Conservation (phyloP, 768 basidiomycete species). For the Lentinula sp. region DNA sequence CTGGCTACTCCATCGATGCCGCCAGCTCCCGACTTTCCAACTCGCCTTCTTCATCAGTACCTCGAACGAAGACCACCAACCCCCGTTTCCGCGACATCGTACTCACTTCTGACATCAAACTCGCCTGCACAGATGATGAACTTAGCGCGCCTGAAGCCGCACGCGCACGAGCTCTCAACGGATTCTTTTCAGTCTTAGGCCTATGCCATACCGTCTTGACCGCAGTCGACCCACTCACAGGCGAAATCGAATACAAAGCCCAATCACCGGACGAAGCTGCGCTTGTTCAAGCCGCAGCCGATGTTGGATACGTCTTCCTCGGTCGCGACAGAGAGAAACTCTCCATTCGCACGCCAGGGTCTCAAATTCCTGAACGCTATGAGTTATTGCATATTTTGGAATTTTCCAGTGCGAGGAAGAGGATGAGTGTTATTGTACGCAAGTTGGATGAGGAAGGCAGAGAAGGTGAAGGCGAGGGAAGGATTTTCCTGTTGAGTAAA, state of each 20-base stretch:
- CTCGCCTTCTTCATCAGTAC: not conserved
- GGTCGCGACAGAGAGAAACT: constrained; percentile 70
- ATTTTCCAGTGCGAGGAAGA: constrained; percentile 88
- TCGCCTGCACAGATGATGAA: constrained; percentile 32
- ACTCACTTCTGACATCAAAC: constrained; percentile 58
- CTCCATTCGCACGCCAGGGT: constrained; percentile 29
- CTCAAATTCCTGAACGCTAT: constrained; percentile 52
- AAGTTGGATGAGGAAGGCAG: constrained; percentile 54
- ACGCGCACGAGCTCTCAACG: constrained; percentile 73
- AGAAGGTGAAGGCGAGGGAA: constrained; percentile 5
- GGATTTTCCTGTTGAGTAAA: constrained; percentile 77
- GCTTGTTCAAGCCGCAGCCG: constrained; percentile 93
- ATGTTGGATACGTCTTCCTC: constrained; percentile 89
- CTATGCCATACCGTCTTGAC: constrained; percentile 95
- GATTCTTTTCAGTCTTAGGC: constrained; percentile 91
- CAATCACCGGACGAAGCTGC: constrained; percentile 97
- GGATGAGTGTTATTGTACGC: constrained; percentile 91
- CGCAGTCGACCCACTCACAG: constrained; percentile 59
- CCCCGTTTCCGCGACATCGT: constrained; percentile 53
- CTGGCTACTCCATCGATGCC: not conserved
- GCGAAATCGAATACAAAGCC: constrained; percentile 87
- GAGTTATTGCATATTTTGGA: constrained; percentile 92
- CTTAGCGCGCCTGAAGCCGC: constrained; percentile 40
- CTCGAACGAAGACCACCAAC: not conserved
- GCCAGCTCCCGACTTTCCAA: not conserved